Evolutionary conservation across 2,329 filamentous ascomycete species (phyloP).

Genomic region (Rutstroemia sp.): DNA sequence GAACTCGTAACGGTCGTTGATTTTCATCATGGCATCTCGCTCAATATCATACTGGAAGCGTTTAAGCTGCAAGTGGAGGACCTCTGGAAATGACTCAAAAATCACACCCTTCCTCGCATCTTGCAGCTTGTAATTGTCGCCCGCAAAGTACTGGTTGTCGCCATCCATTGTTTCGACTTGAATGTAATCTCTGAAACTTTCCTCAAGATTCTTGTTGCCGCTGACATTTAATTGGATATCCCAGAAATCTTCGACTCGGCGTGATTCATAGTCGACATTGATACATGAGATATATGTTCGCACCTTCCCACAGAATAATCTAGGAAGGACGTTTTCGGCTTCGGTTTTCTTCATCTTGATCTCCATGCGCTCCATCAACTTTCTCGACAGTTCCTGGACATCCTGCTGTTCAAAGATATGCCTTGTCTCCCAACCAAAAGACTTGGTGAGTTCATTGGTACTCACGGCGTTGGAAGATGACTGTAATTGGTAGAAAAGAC

Average conservation of each 20-base stretch:
- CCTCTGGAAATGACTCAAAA: slow-evolving; percentile 89
- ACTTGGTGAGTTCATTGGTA: slow-evolving; percentile 89
- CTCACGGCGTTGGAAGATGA: slow-evolving; percentile 76
- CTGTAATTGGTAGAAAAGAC: slow-evolving; percentile 91
- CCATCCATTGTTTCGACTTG: slow-evolving; percentile 95
- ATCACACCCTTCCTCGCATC: slow-evolving; percentile 98
- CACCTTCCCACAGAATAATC: slow-evolving; percentile 94
- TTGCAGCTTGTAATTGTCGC: slow-evolving; percentile 82
- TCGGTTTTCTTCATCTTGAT: slow-evolving; percentile 97
- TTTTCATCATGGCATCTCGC: slow-evolving; percentile 97
- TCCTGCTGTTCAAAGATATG: slow-evolving; percentile 99
- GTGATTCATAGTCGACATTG: slow-evolving; percentile 96
- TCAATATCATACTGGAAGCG: slow-evolving; percentile 97
- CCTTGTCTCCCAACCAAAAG: slow-evolving; percentile 95
- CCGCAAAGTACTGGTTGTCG: slow-evolving; percentile 96
- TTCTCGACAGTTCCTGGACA: slow-evolving; percentile 91
- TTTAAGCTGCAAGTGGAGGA: slow-evolving; percentile 91
- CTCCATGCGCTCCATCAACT: slow-evolving; percentile 95
- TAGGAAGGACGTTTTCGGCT: slow-evolving; percentile 78
- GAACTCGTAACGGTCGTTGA: slow-evolving; percentile 89
- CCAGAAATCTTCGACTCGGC: slow-evolving; percentile 95
- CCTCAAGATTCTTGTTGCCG: slow-evolving; percentile 84
- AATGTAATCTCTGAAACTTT: slow-evolving; percentile 94
- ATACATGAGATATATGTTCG: slow-evolving; percentile 99
- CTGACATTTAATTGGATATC: slow-evolving; percentile 96